Evolutionary conservation across 1,284 basidiomycete species (phyloP).

Genomic region (Ustilago loliicola): DNA sequence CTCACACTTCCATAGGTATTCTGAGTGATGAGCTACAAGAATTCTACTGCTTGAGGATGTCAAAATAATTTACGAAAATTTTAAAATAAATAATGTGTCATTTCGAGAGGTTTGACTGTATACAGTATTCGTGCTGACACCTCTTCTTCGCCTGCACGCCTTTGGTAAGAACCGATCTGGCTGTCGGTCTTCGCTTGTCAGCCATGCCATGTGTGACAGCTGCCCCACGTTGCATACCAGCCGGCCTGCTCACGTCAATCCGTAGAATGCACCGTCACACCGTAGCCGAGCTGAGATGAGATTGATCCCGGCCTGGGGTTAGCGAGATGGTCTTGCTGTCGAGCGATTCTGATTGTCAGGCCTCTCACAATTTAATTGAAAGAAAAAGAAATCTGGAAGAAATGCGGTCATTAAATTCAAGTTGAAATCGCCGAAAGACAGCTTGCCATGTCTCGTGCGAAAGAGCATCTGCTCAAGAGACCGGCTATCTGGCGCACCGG

Average conservation of each 20-base stretch:
- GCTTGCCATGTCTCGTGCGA: constrained; percentile 10
- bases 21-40: no score
- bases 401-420: neutral
- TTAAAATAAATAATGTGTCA: no score
- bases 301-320: neutral
- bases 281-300: neutral
- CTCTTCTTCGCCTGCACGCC: constrained; percentile 7
- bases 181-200: constrained; percentile 16
- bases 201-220: neutral
- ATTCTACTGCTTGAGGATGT: no score
- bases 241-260: neutral
- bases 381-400: neutral
- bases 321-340: neutral
- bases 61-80: no score
- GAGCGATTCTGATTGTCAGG: neutral
- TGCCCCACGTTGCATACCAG: neutral
- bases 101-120: no score
- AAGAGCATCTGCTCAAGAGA: neutral
- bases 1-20: no score
- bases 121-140: no score
- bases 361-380: neutral
- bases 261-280: neutral
- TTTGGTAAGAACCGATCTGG: constrained; percentile 40
- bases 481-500: constrained; percentile 17
- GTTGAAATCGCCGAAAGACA: neutral